Evolutionary conservation across 208 protist species (phyloP).

Genomic region (Tritrichomonas foetus): DNA sequence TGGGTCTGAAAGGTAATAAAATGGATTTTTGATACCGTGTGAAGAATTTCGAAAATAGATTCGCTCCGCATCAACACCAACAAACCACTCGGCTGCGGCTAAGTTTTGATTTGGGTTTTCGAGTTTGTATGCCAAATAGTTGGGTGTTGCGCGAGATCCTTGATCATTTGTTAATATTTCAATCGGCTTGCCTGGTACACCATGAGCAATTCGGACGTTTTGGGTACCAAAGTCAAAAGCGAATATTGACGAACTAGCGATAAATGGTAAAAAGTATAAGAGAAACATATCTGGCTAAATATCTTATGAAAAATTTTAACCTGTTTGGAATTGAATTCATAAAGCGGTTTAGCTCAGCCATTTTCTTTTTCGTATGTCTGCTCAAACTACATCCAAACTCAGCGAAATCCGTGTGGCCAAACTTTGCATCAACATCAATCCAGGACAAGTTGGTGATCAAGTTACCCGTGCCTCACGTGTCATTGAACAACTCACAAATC

Average conservation of each 20-base stretch:
- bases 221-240: not conserved
- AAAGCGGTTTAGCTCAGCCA: too few species aligned
- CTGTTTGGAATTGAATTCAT: too few species aligned
- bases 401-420: too few species aligned
- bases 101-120: not conserved
- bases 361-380: too few species aligned
- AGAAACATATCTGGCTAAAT: too few species aligned
- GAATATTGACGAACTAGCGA: not conserved
- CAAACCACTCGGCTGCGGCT: not conserved
- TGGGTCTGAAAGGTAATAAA: not conserved
- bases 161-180: slow-evolving; percentile 29
- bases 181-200: not conserved
- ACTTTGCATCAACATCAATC: too few species aligned
- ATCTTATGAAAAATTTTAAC: too few species aligned
- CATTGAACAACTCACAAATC: slow-evolving; percentile 18
- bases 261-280: too few species aligned
- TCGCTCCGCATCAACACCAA: not conserved
- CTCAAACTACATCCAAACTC: too few species aligned
- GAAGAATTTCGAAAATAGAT: not conserved
- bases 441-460: too few species aligned
- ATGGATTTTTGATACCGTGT: not conserved
- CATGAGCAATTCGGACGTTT: not conserved
- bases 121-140: not conserved
- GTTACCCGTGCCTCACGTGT: too few species aligned
- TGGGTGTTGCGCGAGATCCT: not conserved